These are phyloP conservation scores for Neurospora sp. DNA, from an alignment of 495 filamentous ascomycete species.

Conservation along the genomic window DNA sequence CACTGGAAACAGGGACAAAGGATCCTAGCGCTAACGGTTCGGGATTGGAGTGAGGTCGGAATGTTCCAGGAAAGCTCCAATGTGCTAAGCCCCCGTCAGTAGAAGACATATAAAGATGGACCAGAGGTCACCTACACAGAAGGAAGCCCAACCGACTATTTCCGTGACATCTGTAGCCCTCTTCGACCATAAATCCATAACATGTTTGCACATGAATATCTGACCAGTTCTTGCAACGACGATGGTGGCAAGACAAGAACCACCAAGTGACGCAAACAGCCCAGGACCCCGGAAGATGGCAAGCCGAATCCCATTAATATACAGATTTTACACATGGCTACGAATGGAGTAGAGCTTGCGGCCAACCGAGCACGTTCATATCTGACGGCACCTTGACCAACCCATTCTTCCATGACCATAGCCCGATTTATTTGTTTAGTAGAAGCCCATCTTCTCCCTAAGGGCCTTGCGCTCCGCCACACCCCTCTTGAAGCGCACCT, in stretches of 20 bases:
- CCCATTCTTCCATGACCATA: background rate
- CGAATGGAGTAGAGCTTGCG: background rate
- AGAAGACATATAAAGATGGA: background rate
- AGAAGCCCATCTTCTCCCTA: conserved; percentile 25
- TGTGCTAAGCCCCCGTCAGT: background rate
- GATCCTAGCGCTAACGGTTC: background rate
- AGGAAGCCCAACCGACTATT: background rate
- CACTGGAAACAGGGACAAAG: background rate
- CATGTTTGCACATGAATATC: background rate
- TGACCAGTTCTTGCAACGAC: background rate
- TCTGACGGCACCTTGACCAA: background rate
- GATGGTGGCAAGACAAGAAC: background rate
- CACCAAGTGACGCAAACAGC: background rate
- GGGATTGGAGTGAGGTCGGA: background rate
- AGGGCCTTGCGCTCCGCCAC: conserved; percentile 38
- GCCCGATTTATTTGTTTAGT: conserved; percentile 6
- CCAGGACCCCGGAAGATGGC: background rate
- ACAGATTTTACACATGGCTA: conserved; percentile 17
- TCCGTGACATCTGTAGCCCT: background rate
- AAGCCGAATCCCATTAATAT: conserved; percentile 12
- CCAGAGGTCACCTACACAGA: background rate
- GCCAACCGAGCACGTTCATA: background rate
- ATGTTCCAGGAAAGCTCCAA: background rate
- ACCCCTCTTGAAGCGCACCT: conserved; percentile 55
- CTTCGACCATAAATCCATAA: background rate